Evolutionary conservation across 129 eudicot genomes (phyloP), one percentile per base, ranked within the genome.

Genomic region (Flaveria robusta): DNA sequence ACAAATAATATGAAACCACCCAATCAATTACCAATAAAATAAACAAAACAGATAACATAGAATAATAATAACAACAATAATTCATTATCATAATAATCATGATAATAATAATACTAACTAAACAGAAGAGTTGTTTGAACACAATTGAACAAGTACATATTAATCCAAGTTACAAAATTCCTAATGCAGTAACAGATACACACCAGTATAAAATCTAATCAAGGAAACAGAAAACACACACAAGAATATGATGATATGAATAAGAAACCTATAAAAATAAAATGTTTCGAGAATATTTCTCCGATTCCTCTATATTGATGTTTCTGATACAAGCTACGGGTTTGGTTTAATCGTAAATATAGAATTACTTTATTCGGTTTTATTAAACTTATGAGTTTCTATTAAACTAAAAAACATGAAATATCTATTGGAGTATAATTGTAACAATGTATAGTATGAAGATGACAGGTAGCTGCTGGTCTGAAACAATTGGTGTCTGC

Each of bases 11-110:
- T 77, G 14, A 54, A 67, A 27, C 77, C 29, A 65, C 66, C 79
- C 74, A 79, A 72, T 68, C 60, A 72, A 49, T 64, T 55, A 79
- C 74, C 69, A 79, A 79, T 79, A 39, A 27, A 72, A 79, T 60
- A 78, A 72, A 64, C 60, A 18, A 66, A 55, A 41, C 47, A 66
- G 83, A 79, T 65, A 41, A 41, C 52, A 51, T 72, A 65, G 1
- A 52, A 73, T 79, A 79, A 65, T 51, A n/a, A 22, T 26, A 70
- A 70, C 12, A 12, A 18, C 2, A 9, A 58, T 19, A 56, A 11
- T 56, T 56, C 23, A 23, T 18, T 8, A 76, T 22, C 12, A 49
- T 74, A 20, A 34, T 34, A 34, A 5, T 31, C 37, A 31, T 31
- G 37, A 31, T 31, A 0, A 31, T 31, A 31, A 4, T 31, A 31